Evolutionary conservation across 1,139 yeast genomes (phyloP).

Genomic region (Scheffersomyces stambukii): DNA sequence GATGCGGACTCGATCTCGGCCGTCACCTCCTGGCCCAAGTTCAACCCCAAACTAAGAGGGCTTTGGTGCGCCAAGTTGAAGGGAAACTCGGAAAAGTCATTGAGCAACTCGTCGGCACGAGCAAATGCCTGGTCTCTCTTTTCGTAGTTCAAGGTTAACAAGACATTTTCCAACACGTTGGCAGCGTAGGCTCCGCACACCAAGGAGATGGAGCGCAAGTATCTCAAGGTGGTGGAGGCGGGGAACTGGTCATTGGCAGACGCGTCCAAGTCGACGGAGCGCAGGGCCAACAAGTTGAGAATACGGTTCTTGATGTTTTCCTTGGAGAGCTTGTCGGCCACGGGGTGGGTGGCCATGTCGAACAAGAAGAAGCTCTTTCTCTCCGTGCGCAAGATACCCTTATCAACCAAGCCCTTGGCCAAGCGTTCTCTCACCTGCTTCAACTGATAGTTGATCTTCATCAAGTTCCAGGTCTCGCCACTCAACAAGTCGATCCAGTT

Average conservation of each 20-base stretch:
- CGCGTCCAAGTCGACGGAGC: conserved; percentile 56
- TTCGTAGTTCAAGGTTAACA: conserved; percentile 75
- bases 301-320: conserved; percentile 78
- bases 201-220: conserved; percentile 74
- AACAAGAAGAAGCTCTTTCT: conserved; percentile 89
- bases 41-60: conserved; percentile 71
- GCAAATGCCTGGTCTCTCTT: conserved; percentile 91
- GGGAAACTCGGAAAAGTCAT: conserved; percentile 85
- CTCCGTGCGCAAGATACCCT: conserved; percentile 95
- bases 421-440: conserved; percentile 96
- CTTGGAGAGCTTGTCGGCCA: conserved; percentile 76
- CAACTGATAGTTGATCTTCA: conserved; percentile 91
- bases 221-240: conserved; percentile 60
- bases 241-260: conserved; percentile 62
- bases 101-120: conserved; percentile 85
- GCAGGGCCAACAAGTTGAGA: conserved; percentile 61
- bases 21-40: conserved; percentile 64
- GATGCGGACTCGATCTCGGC: conserved; percentile 63
- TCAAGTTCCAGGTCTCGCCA: conserved; percentile 96
- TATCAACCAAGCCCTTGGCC: conserved; percentile 95
- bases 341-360: conserved; percentile 99
- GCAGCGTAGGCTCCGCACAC: conserved; percentile 94
- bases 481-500: conserved; percentile 93
- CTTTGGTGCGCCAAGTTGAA: conserved; percentile 54
- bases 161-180: conserved; percentile 88